Evolutionary conservation across 192 early-diverging fungal species (phyloP).

Genomic region (Phycomyces nitens): DNA sequence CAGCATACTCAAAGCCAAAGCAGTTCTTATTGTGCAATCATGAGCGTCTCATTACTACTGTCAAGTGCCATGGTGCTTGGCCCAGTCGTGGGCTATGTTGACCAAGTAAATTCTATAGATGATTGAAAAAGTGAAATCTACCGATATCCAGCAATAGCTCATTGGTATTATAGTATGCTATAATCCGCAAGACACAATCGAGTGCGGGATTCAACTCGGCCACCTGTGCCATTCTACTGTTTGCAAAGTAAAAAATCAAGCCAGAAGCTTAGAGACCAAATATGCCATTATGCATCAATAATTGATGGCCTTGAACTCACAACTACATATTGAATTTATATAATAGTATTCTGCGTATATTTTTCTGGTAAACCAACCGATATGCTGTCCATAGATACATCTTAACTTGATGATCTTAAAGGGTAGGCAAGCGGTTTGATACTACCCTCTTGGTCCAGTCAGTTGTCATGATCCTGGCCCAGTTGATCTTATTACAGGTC

Average conservation of each 20-base stretch:
- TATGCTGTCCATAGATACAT: conserved; percentile 2
- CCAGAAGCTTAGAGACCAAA: too few relatives aligned
- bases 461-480: conserved; percentile 38
- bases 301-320: not conserved
- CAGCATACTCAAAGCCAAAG: too few relatives aligned
- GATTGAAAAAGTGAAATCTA: not conserved
- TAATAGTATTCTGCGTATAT: conserved; percentile 39
- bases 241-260: conserved; percentile 42
- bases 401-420: conserved; percentile 3
- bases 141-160: not conserved
- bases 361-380: conserved; percentile 37
- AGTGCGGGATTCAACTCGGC: conserved; percentile 53
- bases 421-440: conserved; percentile 49
- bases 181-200: conserved; percentile 42
- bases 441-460: conserved; percentile 46
- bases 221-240: conserved; percentile 51
- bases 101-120: conserved; percentile 28
- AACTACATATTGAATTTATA: not conserved
- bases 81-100: conserved; percentile 56
- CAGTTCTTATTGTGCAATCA: not conserved
- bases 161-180: conserved; percentile 34
- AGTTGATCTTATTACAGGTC: conserved; percentile 44
- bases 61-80: conserved; percentile 51
- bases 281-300: not conserved
- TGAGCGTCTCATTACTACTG: conserved; percentile 12